Evolutionary conservation across 2,329 filamentous ascomycete genomes (phyloP).

Genomic region (Nothophoma quercina): DNA sequence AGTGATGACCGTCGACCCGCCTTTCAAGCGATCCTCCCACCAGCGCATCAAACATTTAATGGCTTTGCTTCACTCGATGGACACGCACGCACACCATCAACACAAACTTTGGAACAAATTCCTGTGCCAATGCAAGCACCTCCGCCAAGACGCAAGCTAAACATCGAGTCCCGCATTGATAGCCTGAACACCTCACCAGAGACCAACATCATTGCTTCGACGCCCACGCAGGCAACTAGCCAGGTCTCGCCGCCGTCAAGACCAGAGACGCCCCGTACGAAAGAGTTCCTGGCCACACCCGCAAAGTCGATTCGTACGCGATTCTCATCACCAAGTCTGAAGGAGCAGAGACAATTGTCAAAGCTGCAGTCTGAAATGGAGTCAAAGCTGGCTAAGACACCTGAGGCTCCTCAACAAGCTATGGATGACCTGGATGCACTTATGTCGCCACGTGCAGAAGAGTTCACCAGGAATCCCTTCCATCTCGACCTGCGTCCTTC

Average conservation of each 20-base stretch:
- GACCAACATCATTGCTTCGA: conserved; percentile 15
- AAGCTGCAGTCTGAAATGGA: conserved; percentile 52
- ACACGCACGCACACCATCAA: conserved; percentile 39
- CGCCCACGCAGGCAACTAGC: conserved; percentile 19
- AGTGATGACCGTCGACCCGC: conserved; percentile 42
- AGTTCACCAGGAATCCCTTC: conserved; percentile 68
- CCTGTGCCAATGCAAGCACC: conserved; percentile 19
- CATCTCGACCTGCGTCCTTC: conserved; percentile 42
- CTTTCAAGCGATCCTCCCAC: conserved; percentile 47
- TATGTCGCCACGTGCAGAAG: conserved; percentile 75
- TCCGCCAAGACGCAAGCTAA: conserved; percentile 19
- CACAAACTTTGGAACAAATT: conserved; percentile 17
- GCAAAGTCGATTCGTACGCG: conserved; percentile 43
- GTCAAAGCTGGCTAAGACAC: conserved; percentile 42
- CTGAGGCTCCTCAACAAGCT: conserved; percentile 35
- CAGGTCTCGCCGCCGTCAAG: conserved; percentile 19
- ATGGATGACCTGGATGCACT: conserved; percentile 60
- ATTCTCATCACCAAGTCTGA: conserved; percentile 51
- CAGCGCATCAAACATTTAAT: conserved; percentile 42
- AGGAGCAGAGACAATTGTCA: conserved; percentile 48
- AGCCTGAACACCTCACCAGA: conserved; percentile 34
- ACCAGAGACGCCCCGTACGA: conserved; percentile 24
- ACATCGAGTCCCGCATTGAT: conserved; percentile 30
- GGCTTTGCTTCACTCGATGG: conserved; percentile 48
- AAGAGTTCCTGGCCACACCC: conserved; percentile 41